Conservation (phyloP, 1,139 yeast species). For the Scheffersomyces insectosa region DNA sequence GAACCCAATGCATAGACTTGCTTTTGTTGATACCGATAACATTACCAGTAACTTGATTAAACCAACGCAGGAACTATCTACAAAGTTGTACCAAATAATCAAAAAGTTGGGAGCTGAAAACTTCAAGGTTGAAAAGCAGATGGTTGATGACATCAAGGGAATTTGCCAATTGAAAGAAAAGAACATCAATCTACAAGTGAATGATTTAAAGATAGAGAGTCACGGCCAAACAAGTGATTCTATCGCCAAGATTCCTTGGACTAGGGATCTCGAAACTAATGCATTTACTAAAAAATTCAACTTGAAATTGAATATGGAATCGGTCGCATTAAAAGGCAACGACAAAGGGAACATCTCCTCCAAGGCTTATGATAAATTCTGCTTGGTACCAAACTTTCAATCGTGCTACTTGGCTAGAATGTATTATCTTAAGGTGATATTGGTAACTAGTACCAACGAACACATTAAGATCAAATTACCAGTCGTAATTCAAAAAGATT, state of each 20-base stretch:
- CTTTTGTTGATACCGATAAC: slow-evolving; percentile 24
- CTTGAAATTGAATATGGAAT: slow-evolving; percentile 7
- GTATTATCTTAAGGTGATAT: slow-evolving; percentile 20
- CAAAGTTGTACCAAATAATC: slow-evolving; percentile 20
- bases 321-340: slow-evolving; percentile 3
- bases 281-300: slow-evolving; percentile 5
- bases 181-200: slow-evolving; percentile 23
- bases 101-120: slow-evolving; percentile 25
- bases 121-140: slow-evolving; percentile 28
- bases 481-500: slow-evolving; percentile 14
- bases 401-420: slow-evolving; percentile 22
- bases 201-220: slow-evolving; percentile 11
- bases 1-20: slow-evolving; percentile 4
- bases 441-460: slow-evolving; percentile 20
- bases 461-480: slow-evolving; percentile 19
- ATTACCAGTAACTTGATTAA: slow-evolving; percentile 23
- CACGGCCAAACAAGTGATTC: background rate
- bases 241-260: slow-evolving; percentile 6
- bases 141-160: slow-evolving; percentile 34
- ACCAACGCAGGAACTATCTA: slow-evolving; percentile 22
- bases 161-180: slow-evolving; percentile 31
- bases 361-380: slow-evolving; percentile 14
- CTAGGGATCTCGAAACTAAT: background rate
- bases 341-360: background rate
- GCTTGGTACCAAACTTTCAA: slow-evolving; percentile 27